Conservation (phyloP, 148 eudicot species). For the Nepenthes gracilis region DNA sequence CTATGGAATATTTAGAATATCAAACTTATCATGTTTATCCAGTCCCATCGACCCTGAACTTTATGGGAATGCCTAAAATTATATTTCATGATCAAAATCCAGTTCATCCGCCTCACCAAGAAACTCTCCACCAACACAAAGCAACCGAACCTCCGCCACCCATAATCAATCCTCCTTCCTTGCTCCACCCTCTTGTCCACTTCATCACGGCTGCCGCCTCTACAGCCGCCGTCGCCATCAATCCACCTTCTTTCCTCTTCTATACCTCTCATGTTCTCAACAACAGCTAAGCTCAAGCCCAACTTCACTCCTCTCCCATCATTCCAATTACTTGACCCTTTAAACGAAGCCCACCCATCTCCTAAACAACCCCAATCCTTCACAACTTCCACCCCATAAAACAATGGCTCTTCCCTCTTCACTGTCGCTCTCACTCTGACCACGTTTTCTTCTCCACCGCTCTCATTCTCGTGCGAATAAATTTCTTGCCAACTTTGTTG, state of each 20-base stretch:
- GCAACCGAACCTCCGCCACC: conserved; percentile 45
- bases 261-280: conserved; percentile 47
- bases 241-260: conserved; percentile 48
- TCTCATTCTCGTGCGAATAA: conserved; percentile 18
- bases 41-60: conserved; percentile 48
- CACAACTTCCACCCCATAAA: conserved; percentile 33
- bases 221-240: conserved; percentile 14
- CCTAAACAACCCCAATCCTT: conserved; percentile 16
- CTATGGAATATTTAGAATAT: too few relatives aligned
- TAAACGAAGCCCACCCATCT: conserved; percentile 33
- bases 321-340: conserved; percentile 1
- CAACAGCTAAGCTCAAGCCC: conserved; percentile 34
- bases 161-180: conserved; percentile 9
- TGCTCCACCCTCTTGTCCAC: conserved; percentile 15
- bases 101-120: conserved; percentile 50
- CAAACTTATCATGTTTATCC: too few relatives aligned
- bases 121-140: conserved; percentile 59
- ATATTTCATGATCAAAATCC: conserved; percentile 43
- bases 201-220: conserved; percentile 13
- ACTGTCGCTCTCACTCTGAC: conserved; percentile 31
- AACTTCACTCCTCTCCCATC: conserved; percentile 18
- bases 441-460: conserved; percentile 1
- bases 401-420: conserved; percentile 28
- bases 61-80: conserved; percentile 41
- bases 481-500: conserved; percentile 63